Conservation (phyloP, 495 filamentous ascomycete genomes). For the Thermothielavioides terrestris region DNA sequence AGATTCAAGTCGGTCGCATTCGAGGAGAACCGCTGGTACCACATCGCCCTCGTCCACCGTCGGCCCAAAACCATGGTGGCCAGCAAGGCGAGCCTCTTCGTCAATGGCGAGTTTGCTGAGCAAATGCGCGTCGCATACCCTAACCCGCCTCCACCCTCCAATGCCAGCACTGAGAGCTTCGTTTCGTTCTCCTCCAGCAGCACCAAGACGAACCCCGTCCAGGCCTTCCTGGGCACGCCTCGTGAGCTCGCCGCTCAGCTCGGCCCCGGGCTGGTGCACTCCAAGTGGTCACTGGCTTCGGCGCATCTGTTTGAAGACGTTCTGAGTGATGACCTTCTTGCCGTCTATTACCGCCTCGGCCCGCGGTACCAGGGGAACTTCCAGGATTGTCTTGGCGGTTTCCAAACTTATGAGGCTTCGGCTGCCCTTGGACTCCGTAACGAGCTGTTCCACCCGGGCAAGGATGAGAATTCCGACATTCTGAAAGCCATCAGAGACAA, state of each 20-base stretch:
- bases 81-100: constrained; percentile 79
- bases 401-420: constrained; percentile 95
- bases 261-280: constrained; percentile 64
- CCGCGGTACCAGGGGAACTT: constrained; percentile 90
- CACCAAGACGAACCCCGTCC: constrained; percentile 56
- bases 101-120: constrained; percentile 89
- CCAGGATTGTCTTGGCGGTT: constrained; percentile 90
- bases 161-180: constrained; percentile 51
- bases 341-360: constrained; percentile 83
- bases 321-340: constrained; percentile 83
- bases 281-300: constrained; percentile 80
- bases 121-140: constrained; percentile 87
- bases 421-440: constrained; percentile 84
- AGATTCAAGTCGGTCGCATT: constrained; percentile 81
- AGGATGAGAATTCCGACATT: constrained; percentile 88
- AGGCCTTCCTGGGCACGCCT: constrained; percentile 90
- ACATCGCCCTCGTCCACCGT: constrained; percentile 77
- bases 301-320: constrained; percentile 82
- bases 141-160: constrained; percentile 52
- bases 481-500: constrained; percentile 75
- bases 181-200: constrained; percentile 49
- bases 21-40: constrained; percentile 73
- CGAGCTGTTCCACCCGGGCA: constrained; percentile 82
- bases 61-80: constrained; percentile 63
- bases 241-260: constrained; percentile 77